Percentiles rank a stretch among this genome's conserved stretches.
Conservation (phyloP, 768 basidiomycete species). For the Boletus sp. region DNA sequence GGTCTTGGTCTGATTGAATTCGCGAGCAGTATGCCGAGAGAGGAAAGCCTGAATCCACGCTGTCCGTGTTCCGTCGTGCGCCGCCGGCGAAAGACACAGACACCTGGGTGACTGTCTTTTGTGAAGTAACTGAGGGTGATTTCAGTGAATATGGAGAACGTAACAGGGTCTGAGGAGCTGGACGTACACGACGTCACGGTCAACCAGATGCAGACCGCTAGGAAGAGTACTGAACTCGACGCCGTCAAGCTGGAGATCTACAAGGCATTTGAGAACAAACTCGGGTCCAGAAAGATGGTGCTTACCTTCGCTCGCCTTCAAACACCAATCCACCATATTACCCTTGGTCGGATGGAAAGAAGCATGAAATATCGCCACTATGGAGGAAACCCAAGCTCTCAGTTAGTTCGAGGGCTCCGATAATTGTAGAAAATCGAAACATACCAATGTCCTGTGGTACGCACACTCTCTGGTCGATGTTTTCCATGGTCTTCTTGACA, state of each 20-base stretch:
- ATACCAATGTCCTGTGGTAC: constrained; percentile 56
- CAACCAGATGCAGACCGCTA: constrained; percentile 77
- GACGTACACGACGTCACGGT: constrained; percentile 75
- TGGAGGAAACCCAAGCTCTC: not conserved
- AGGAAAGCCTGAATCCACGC: constrained; percentile 77
- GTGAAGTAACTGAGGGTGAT: constrained; percentile 59
- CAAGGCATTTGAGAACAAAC: not conserved
- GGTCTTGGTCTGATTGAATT: constrained; percentile 66
- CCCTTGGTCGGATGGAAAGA: constrained; percentile 85
- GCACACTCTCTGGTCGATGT: constrained; percentile 31
- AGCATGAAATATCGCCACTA: constrained; percentile 81
- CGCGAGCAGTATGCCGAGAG: constrained; percentile 71
- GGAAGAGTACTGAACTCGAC: constrained; percentile 82
- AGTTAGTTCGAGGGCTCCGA: not conserved
- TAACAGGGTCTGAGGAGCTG: not conserved
- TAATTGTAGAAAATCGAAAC: constrained; percentile 5
- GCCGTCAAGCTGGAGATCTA: constrained; percentile 65
- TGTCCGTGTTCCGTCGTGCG: constrained; percentile 69
- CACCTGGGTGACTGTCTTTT: constrained; percentile 64
- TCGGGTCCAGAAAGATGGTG: not conserved
- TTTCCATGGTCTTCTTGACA: constrained; percentile 24
- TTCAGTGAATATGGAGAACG: constrained; percentile 8
- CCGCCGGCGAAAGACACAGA: constrained; percentile 72
- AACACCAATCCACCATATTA: constrained; percentile 76
- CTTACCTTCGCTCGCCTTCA: constrained; percentile 68